Percentiles rank a stretch among this genome's conserved stretches.
Evolutionary conservation across 345 rosid species (phyloP).

Genomic region (Rhizophora apiculata): DNA sequence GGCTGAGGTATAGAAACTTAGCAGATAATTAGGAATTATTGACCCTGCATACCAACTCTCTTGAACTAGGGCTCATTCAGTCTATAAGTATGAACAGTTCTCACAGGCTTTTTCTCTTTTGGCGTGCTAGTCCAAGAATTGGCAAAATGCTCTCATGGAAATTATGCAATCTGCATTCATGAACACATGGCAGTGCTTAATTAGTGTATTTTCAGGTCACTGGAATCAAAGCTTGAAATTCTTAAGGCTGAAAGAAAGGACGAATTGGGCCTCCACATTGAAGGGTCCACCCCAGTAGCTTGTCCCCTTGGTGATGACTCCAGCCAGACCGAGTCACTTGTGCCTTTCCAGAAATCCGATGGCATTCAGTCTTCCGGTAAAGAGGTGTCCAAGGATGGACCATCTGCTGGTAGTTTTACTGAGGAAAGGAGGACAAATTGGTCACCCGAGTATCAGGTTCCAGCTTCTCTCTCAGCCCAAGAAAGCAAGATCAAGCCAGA

Average conservation of each 20-base stretch:
- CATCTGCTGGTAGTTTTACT: constrained; percentile 81
- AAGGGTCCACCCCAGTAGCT: too few relatives aligned
- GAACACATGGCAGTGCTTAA: background rate
- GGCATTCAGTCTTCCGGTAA: constrained; percentile 58
- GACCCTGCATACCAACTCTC: background rate
- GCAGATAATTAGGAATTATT: background rate
- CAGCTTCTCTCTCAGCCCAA: constrained; percentile 30
- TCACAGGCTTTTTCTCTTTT: background rate
- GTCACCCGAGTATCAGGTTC: constrained; percentile 42
- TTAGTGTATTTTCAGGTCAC: constrained; percentile 42
- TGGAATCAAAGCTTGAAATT: constrained; percentile 70
- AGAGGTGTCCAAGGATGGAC: constrained; percentile 56
- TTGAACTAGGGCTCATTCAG: background rate
- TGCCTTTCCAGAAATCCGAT: constrained; percentile 47
- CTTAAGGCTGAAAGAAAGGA: constrained; percentile 57
- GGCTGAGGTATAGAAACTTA: background rate
- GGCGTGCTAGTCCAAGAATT: background rate
- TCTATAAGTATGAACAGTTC: background rate
- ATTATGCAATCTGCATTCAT: background rate
- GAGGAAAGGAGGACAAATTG: constrained; percentile 53
- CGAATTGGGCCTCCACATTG: constrained; percentile 5
- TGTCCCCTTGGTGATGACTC: constrained; percentile 45
- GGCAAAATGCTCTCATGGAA: background rate
- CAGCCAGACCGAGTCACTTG: constrained; percentile 58
- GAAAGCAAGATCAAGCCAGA: constrained; percentile 41